Evolutionary conservation across 805 yeast species (phyloP), one percentile per base, ranked within the genome.

Genomic region (Metschnikowia hibisci): DNA sequence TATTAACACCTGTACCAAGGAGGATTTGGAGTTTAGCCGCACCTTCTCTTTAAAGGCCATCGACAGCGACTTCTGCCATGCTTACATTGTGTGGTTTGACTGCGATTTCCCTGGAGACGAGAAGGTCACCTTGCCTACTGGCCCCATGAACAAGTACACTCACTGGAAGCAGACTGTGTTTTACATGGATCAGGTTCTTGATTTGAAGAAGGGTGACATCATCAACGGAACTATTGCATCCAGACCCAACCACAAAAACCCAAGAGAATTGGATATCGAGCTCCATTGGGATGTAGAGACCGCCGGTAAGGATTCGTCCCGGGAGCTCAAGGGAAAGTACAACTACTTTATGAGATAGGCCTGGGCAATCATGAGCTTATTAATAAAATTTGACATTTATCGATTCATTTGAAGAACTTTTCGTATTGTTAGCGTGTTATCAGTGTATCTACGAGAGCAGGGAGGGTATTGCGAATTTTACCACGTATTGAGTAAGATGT

Each of bases 101-200:
- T 85, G 88, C 58, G 90, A 78, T 51, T 93, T 93, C 78, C 93
- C 93, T 33, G 76, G 73, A 41, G 74, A 73, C 44, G 78, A 80
- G 54, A 78, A 76, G 52, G 83, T 91, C 45, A 71, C 69, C 26
- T 90, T 93, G 62, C 83, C 93, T 15, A 95, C 99, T 11, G 98
- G 98, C 18, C 96, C 99, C 28, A 89, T 85, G 67, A 82, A 89
- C 37, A 80, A 81, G 54, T 89, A 90, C 74, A 93, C 99, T 12
- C 99, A 93, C 71, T 93, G 99, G 99, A 95, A 93, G 66, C 99
- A 93, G 71, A 86, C 96, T 14, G 95, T 93, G 1, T 89, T 95
- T 68, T 95, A 93, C 66, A 74, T 91, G 58, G 81, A 77, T 54
- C 86, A 87, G 56, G 95, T 87, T 23, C 66, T 91, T 51, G 86